Conservation (phyloP, 139 green algal genomes). For the Ettlia oleoabundans region DNA sequence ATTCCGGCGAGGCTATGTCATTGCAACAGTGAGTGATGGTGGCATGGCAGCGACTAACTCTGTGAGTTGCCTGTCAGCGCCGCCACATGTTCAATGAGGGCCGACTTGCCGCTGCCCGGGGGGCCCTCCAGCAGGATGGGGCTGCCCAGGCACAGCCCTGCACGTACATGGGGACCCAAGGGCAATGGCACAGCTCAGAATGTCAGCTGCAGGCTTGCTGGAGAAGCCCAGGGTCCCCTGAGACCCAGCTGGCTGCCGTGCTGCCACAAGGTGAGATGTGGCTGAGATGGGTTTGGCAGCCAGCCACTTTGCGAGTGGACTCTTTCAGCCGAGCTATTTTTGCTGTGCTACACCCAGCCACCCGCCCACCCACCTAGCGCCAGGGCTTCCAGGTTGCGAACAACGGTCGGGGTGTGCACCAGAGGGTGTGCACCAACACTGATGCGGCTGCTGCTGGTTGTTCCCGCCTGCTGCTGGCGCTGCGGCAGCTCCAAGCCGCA, state of each 20-base stretch:
- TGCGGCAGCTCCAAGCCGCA: conserved; percentile 64
- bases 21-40: neutral
- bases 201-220: neutral
- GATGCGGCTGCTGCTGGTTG: neutral
- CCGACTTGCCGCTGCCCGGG: conserved; percentile 87
- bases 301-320: too few relatives aligned
- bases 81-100: conserved; percentile 82
- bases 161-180: too few relatives aligned
- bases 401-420: conserved; percentile 57
- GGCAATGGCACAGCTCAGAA: too few relatives aligned
- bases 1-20: too few relatives aligned
- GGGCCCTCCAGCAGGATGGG: conserved; percentile 92
- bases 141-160: conserved; percentile 70
- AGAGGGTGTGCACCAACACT: neutral
- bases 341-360: too few relatives aligned
- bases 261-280: too few relatives aligned
- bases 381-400: conserved; percentile 63
- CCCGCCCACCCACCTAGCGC: conserved; percentile 69
- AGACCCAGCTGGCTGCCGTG: too few relatives aligned
- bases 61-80: conserved; percentile 73
- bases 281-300: too few relatives aligned
- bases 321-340: too few relatives aligned
- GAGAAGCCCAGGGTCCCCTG: too few relatives aligned
- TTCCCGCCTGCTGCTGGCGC: neutral
- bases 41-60: neutral